phyloP scores from a whole-genome alignment of 2,329 filamentous ascomycete species.

The Talaromyces atroroseus region DNA sequence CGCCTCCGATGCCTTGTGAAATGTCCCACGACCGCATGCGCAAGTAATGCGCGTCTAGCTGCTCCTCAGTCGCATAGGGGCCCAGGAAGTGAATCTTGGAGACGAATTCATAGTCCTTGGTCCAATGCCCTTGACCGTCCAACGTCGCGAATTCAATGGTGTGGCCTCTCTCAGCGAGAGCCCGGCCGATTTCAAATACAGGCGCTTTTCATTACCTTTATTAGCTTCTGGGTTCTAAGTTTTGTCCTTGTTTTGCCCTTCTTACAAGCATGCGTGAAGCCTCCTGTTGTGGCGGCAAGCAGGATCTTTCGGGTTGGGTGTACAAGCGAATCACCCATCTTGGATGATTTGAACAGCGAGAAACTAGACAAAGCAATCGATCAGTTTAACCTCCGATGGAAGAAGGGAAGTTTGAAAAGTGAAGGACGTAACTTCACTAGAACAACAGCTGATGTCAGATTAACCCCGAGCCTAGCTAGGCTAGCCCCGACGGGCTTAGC shows the following conservation, averaged over 20 bases:
- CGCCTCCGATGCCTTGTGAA: slow-evolving; percentile 24
- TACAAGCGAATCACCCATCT: not conserved
- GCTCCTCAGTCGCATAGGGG: slow-evolving; percentile 22
- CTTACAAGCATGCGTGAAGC: slow-evolving; percentile 25
- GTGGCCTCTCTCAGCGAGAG: slow-evolving; percentile 32
- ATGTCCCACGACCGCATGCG: slow-evolving; percentile 31
- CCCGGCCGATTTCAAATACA: slow-evolving; percentile 32
- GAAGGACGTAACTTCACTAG: too few relatives aligned
- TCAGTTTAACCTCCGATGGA: too few relatives aligned
- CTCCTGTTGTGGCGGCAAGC: slow-evolving; percentile 32
- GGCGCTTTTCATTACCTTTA: slow-evolving; percentile 26
- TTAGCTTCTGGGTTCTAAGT: not conserved
- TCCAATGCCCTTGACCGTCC: slow-evolving; percentile 34
- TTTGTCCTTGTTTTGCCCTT: slow-evolving; percentile 21
- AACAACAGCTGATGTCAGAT: too few relatives aligned
- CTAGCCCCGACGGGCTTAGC: too few relatives aligned
- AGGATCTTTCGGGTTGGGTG: slow-evolving; percentile 25
- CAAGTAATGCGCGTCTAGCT: slow-evolving; percentile 31
- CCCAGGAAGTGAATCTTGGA: slow-evolving; percentile 29
- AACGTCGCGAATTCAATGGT: slow-evolving; percentile 37
- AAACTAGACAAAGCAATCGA: too few relatives aligned
- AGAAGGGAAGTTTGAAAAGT: too few relatives aligned
- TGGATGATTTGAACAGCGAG: not conserved
- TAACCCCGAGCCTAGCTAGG: too few relatives aligned
- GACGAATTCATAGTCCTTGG: slow-evolving; percentile 25